Evolutionary conservation across 1,284 basidiomycete species (phyloP).

Genomic region (Porogramme epimiltina): DNA sequence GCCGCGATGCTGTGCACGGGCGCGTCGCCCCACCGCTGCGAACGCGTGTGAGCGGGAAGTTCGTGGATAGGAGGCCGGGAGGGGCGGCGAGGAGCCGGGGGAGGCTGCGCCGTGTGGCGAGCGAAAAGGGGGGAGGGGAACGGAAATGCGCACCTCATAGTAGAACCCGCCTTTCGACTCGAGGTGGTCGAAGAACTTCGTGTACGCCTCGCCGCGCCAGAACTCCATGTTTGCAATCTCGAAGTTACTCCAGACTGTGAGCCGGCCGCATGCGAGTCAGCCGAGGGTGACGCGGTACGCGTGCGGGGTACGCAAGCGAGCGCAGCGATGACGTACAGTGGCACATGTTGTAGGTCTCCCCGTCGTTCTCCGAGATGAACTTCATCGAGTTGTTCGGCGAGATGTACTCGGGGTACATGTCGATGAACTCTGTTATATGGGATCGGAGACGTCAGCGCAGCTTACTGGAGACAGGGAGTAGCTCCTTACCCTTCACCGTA

Average conservation of each 20-base stretch:
- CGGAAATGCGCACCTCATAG: constrained; percentile 56
- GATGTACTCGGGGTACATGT: constrained; percentile 61
- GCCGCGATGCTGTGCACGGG: constrained; percentile 80
- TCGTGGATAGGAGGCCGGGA: too few species aligned
- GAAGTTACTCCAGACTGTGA: constrained; percentile 73
- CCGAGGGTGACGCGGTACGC: not conserved
- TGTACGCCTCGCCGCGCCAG: constrained; percentile 65
- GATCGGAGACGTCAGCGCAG: not conserved
- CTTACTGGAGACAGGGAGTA: not conserved
- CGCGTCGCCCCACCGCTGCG: constrained; percentile 76
- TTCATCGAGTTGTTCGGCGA: constrained; percentile 66
- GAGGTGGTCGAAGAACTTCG: constrained; percentile 71
- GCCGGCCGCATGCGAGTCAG: not conserved
- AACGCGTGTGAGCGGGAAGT: not conserved
- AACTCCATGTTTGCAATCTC: constrained; percentile 74
- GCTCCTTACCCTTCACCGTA: constrained; percentile 49
- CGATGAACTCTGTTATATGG: constrained; percentile 55
- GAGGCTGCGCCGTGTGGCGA: too few species aligned
- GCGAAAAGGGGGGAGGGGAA: not conserved
- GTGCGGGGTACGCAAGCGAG: not conserved
- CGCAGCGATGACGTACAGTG: constrained; percentile 54
- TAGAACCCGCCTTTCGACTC: constrained; percentile 78
- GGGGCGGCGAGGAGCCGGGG: not conserved
- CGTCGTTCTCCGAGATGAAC: constrained; percentile 69
- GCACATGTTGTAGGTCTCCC: constrained; percentile 70